phyloP scores from a whole-genome alignment of 768 basidiomycete species.

The Calocybe indica region DNA sequence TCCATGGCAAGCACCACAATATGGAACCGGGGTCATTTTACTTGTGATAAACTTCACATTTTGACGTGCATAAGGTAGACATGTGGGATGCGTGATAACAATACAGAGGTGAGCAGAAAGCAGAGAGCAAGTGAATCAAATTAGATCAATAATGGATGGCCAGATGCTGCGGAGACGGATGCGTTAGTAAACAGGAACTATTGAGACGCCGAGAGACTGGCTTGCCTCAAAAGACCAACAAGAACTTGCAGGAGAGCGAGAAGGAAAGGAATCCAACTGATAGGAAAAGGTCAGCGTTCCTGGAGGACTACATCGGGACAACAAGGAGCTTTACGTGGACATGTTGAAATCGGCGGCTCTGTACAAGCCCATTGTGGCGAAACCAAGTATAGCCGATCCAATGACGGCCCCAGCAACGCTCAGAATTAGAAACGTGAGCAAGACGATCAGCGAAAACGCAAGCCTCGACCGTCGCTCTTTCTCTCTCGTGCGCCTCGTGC shows the following conservation, averaged over 20 bases:
- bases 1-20: too few relatives aligned
- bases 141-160: slow-evolving; percentile 41
- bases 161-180: slow-evolving; percentile 24
- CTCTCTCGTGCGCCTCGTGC: neutral
- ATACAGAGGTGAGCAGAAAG: slow-evolving; percentile 2
- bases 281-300: neutral
- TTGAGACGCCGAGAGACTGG: neutral
- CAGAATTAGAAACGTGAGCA: slow-evolving; percentile 33
- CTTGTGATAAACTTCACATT: too few relatives aligned
- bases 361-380: slow-evolving; percentile 38
- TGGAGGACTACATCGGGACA: slow-evolving; percentile 1
- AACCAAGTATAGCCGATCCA: slow-evolving; percentile 41
- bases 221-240: slow-evolving; percentile 35
- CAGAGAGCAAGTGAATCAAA: slow-evolving; percentile 14
- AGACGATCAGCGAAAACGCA: slow-evolving; percentile 40
- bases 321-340: slow-evolving; percentile 36
- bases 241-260: slow-evolving; percentile 37
- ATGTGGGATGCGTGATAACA: too few relatives aligned
- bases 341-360: slow-evolving; percentile 39
- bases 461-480: slow-evolving; percentile 38
- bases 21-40: too few relatives aligned
- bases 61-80: too few relatives aligned
- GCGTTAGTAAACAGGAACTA: neutral
- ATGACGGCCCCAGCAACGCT: slow-evolving; percentile 41
- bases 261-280: slow-evolving; percentile 42